Evolutionary conservation across 352 stramenopile species (phyloP).

Genomic region (Lagenidium sp.): DNA sequence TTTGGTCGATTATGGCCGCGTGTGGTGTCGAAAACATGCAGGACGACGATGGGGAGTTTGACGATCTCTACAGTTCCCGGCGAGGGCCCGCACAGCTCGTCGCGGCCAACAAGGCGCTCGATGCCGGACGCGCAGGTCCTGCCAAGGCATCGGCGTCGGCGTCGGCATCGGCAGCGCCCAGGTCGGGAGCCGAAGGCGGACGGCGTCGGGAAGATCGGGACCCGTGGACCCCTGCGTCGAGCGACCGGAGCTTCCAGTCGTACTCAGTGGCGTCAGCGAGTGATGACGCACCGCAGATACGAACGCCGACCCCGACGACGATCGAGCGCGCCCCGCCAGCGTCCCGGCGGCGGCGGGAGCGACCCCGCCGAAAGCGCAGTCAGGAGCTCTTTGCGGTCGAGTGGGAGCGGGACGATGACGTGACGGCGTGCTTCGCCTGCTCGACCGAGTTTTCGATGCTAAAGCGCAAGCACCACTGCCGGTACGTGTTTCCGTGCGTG

Average conservation of each 20-base stretch:
- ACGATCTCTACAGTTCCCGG: slow-evolving; percentile 51
- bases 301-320: too few species aligned
- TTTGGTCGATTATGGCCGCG: not conserved
- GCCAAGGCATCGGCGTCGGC: slow-evolving; percentile 4
- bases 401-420: slow-evolving; percentile 43
- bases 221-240: not conserved
- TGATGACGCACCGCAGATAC: too few species aligned
- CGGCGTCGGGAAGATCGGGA: not conserved
- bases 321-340: slow-evolving; percentile 11
- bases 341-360: slow-evolving; percentile 3
- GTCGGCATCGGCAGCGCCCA: not conserved
- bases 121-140: slow-evolving; percentile 5
- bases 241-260: not conserved
- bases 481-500: slow-evolving; percentile 15
- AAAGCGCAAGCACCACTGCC: slow-evolving; percentile 69
- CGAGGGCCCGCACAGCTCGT: slow-evolving; percentile 1
- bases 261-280: not conserved
- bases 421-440: slow-evolving; percentile 43
- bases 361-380: slow-evolving; percentile 28
- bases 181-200: not conserved
- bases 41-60: slow-evolving; percentile 68
- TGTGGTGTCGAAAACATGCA: too few species aligned
- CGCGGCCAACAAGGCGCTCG: not conserved
- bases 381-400: slow-evolving; percentile 54
- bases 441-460: slow-evolving; percentile 50